A percentile compares a stretch with the other conserved stretches of the same genome.
Conservation (phyloP, 805 yeast species). For the Candida boleticola region DNA sequence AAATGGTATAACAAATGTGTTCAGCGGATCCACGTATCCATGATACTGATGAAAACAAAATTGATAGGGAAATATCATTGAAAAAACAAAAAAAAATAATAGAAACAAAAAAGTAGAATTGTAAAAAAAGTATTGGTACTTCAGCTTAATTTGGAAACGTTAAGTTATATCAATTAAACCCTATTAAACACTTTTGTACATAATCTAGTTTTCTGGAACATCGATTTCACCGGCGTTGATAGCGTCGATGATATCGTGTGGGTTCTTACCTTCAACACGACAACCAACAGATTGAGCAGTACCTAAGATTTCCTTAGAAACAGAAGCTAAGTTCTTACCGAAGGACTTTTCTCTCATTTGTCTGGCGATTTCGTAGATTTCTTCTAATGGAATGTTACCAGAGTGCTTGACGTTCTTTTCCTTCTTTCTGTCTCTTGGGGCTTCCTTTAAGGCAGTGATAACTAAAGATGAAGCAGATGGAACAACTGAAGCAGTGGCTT, state of each 20-base stretch:
- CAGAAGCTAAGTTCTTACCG: conserved; percentile 96
- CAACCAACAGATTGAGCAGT: conserved; percentile 99
- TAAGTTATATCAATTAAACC: conserved; percentile 26
- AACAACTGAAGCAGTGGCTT: conserved; percentile 97
- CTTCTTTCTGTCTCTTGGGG: conserved; percentile 99
- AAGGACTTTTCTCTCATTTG: conserved; percentile 96
- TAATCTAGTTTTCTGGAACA: conserved; percentile 72
- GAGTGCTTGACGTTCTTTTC: conserved; percentile 99
- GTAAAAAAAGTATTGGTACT: too few relatives aligned
- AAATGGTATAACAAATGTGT: conserved; percentile 89
- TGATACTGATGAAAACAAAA: too few relatives aligned
- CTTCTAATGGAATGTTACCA: conserved; percentile 97
- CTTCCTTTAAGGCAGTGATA: conserved; percentile 98
- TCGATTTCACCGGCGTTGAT: conserved; percentile 98
- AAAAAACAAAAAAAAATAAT: conserved; percentile 4
- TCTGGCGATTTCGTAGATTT: conserved; percentile 96
- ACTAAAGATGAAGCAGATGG: conserved; percentile 99
- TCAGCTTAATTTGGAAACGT: conserved; percentile 6
- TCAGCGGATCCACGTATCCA: too few relatives aligned
- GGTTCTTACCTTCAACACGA: conserved; percentile 99
- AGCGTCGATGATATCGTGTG: conserved; percentile 98
- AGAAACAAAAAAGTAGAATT: conserved; percentile 1
- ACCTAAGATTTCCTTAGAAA: conserved; percentile 98
- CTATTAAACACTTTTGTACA: conserved; percentile 38
- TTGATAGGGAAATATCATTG: conserved; percentile 1